Conservation (phyloP, 2,329 filamentous ascomycete genomes). For the Penicillium sp. region DNA sequence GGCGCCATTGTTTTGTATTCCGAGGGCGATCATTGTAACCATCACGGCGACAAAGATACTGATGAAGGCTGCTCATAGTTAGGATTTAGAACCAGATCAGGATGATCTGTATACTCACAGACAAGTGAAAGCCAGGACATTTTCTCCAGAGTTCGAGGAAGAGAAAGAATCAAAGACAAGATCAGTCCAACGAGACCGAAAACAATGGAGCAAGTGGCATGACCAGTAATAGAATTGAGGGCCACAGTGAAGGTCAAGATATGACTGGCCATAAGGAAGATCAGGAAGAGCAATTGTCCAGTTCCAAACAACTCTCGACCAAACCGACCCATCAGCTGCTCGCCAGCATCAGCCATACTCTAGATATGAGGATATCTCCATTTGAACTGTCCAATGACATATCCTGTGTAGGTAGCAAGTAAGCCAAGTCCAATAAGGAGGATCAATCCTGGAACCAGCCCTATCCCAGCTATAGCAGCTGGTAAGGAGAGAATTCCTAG, state of each 20-base stretch:
- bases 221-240: conserved; percentile 59
- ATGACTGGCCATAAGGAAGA: too few relatives aligned
- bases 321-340: too few relatives aligned
- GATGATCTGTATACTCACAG: conserved; percentile 26
- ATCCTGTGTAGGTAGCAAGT: conserved; percentile 38
- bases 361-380: too few relatives aligned
- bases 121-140: conserved; percentile 57
- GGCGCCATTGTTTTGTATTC: conserved; percentile 43
- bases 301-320: too few relatives aligned
- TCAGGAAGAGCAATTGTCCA: too few relatives aligned
- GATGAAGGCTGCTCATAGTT: not conserved
- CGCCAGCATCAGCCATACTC: too few relatives aligned
- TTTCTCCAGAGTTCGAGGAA: conserved; percentile 61
- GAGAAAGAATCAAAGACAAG: conserved; percentile 54
- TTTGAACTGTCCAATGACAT: too few relatives aligned
- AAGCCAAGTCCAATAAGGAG: conserved; percentile 51
- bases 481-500: conserved; percentile 55
- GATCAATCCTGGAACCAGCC: conserved; percentile 52
- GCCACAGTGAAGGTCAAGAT: conserved; percentile 48
- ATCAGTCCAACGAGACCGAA: conserved; percentile 58
- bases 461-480: conserved; percentile 49
- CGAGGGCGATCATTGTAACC: conserved; percentile 44
- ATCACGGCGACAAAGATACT: conserved; percentile 3
- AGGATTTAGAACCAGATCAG: not conserved
- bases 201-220: conserved; percentile 59